These are phyloP conservation scores for Inga oerstediana DNA, from an alignment of 306 rosid species.

Conservation along the genomic window DNA sequence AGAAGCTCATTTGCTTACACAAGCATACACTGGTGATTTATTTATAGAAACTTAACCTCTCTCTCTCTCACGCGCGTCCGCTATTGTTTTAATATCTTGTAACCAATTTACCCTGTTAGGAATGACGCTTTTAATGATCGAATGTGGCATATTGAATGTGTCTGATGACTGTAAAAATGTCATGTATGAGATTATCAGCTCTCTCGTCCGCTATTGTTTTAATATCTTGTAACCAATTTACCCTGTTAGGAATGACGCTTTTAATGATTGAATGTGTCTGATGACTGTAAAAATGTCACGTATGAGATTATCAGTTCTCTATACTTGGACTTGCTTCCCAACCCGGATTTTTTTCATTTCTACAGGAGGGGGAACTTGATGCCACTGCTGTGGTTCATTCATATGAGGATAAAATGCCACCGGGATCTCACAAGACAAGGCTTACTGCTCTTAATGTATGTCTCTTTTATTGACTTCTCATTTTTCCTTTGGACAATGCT, in stretches of 20 bases:
- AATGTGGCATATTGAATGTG: conserved; percentile 2
- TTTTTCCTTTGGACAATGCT: conserved; percentile 26
- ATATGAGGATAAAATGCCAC: conserved; percentile 69
- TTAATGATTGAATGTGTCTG: background rate
- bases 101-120: background rate
- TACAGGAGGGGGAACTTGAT: conserved; percentile 84
- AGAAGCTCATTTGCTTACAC: too few species aligned
- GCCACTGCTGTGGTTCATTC: conserved; percentile 80
- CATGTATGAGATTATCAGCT: background rate
- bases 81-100: background rate
- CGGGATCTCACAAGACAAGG: conserved; percentile 87
- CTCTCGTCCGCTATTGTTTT: background rate
- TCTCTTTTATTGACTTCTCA: conserved; percentile 27
- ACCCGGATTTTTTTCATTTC: conserved; percentile 22
- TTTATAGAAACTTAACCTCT: background rate
- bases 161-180: conserved; percentile 8
- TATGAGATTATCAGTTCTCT: background rate
- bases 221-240: background rate
- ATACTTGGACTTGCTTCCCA: conserved; percentile 27
- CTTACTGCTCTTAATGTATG: conserved; percentile 84
- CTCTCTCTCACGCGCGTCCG: background rate
- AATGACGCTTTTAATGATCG: background rate
- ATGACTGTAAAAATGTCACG: conserved; percentile 2
- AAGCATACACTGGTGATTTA: background rate
- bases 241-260: background rate